phyloP scores from a whole-genome alignment of 371 early-diverging fungal genomes.

The Mucor plumbeus region DNA sequence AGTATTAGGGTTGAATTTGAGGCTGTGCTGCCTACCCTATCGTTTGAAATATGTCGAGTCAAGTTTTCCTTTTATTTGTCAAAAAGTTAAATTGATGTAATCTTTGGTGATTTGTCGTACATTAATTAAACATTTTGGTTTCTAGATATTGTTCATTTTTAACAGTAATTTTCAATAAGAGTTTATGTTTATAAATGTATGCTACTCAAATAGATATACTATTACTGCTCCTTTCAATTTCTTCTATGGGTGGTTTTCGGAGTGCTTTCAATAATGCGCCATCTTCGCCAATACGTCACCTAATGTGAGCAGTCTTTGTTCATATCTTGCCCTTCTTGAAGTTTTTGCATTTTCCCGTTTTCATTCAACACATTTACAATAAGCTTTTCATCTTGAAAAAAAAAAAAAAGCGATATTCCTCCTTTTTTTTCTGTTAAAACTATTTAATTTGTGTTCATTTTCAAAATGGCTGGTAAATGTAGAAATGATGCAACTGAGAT shows the following conservation, averaged over 20 bases:
- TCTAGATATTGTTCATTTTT: too few relatives aligned
- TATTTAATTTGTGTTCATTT: constrained; percentile 5
- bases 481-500: neutral
- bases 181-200: too few relatives aligned
- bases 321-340: neutral
- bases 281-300: constrained; percentile 1
- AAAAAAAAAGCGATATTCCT: neutral
- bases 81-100: too few relatives aligned
- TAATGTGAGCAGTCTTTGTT: constrained; percentile 4
- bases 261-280: neutral
- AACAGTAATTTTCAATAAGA: too few relatives aligned
- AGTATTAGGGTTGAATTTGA: too few relatives aligned
- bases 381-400: neutral
- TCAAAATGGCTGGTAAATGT: neutral
- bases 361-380: neutral
- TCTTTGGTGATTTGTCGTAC: too few relatives aligned
- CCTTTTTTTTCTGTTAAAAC: neutral
- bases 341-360: constrained; percentile 6
- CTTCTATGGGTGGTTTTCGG: neutral
- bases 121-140: too few relatives aligned
- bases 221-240: too few relatives aligned
- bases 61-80: too few relatives aligned
- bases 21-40: too few relatives aligned
- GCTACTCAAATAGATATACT: too few relatives aligned
- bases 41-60: too few relatives aligned